Evolutionary conservation across 2,329 filamentous ascomycete species (phyloP), one percentile per base, ranked within the genome.

Genomic region (Alternaria brassicae): DNA sequence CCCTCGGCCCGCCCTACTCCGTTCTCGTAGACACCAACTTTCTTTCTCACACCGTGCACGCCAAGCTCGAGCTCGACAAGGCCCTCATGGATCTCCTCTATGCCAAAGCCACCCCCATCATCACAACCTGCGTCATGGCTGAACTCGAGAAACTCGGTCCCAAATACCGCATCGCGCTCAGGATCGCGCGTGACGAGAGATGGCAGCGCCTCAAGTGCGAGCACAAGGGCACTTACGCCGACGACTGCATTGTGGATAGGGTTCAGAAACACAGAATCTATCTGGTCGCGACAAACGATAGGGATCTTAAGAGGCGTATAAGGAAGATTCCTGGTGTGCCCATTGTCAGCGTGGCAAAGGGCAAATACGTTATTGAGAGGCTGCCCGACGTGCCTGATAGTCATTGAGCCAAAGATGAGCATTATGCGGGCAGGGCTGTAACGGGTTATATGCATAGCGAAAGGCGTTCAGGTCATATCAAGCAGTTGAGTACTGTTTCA

Each of bases 61-160:
- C 90, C 68, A 98, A 99, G 81, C 86, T 98, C 19, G 92, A 93
- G 32, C 82, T 98, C 12, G 85, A 96, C 19, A 89, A 94, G 61
- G 89, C 90, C 3, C 91, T 97, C 83, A 97, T 97, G 92, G 93
- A 97, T 77, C 91, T 91, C 53, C 85, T 99, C 4, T 96, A 93
- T 77, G 94, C 94, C 17, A 96, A 96, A 72, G 95, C 91, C 77
- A 92, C 89, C 21, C 92, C 93, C 17, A 90, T 95, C 65, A 93
- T 98, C 67, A 97, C 93, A 2, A 86, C 87, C 9, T 77, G 73
- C 91, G 81, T 89, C 89, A 68, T 93, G 85, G 89, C 89, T 55
- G 93, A 97, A 78, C 80, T 97, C 65, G 93, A 97, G 76, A 96
- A 96, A 77, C 84, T 97, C 9, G 93, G 94, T 10, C 72, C 73